Evolutionary conservation across 805 yeast genomes (phyloP), one percentile per base, ranked within the genome.

Genomic region (Kazachstania psychrophila): DNA sequence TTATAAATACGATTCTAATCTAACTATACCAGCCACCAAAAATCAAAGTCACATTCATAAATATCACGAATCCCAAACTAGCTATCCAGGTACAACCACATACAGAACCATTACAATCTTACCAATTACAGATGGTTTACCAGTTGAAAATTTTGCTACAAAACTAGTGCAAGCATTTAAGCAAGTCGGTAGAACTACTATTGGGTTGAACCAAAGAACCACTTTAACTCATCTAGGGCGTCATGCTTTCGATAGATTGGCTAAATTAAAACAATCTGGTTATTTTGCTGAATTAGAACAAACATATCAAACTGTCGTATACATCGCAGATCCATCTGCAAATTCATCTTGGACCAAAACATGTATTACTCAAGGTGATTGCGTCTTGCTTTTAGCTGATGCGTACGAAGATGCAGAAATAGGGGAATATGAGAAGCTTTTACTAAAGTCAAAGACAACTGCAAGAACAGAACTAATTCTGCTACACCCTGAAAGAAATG

Each of bases 291-390:
- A 86, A 47, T 66, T 92, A 33, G 98, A 89, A 64, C 96, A 88
- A 49, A 72, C 75, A 43, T 84, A 79, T 55, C 85, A 89, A 46
- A 80, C 86, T n/a, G 81, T 92, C 4, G 75, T 89, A 2, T 92
- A 89, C 52, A 77, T 89, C 10, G 88, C 92, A 18, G 97, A 92
- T 50, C 77, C 96, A 0, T 70, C 82, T 0, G 75, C 81, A 2
- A 77, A 76, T 46, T 82, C 96, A 0, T 70, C 77, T 14, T 89
- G 98, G 98, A 85, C 96, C 0, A 70, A 75, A 7, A 85, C 96
- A 0, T 92, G 97, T 57, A 81, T 89, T 28, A 77, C 88, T 7
- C 96, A 89, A 58, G 97, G 95, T 13, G 97, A 89, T 58, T 88
- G 96, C 63, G 76, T 89, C n/a, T 64, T 92, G 23, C 63, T 92